Evolutionary conservation across 2,329 filamentous ascomycete genomes (phyloP).

Genomic region (Alternaria sp.): DNA sequence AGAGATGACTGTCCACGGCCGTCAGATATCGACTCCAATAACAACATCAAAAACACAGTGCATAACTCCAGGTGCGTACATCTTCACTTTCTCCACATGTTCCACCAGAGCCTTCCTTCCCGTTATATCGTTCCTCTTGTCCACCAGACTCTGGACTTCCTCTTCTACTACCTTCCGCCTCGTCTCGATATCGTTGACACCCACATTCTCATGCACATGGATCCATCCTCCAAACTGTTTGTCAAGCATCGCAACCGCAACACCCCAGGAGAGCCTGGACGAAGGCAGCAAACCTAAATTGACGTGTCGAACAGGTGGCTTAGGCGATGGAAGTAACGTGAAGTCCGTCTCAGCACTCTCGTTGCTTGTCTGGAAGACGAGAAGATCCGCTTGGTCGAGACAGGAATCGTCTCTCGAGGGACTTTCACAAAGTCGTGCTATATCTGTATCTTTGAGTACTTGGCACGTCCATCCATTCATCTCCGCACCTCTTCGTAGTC

Average conservation of each 20-base stretch:
- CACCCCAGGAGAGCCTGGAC: slow-evolving; percentile 57
- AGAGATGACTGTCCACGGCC: not conserved
- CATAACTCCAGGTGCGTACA: slow-evolving; percentile 66
- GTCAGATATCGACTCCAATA: not conserved
- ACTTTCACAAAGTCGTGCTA: not conserved
- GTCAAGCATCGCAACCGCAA: slow-evolving; percentile 58
- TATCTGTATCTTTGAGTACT: slow-evolving; percentile 6
- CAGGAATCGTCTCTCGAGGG: not conserved
- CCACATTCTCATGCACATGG: slow-evolving; percentile 67
- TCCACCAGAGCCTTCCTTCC: slow-evolving; percentile 49
- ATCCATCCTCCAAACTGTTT: slow-evolving; percentile 58
- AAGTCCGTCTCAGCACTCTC: slow-evolving; percentile 30
- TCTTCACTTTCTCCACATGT: slow-evolving; percentile 62
- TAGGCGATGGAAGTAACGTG: not conserved
- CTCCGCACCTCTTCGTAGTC: slow-evolving; percentile 49
- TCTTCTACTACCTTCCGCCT: slow-evolving; percentile 46
- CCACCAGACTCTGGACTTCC: slow-evolving; percentile 45
- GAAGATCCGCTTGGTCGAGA: slow-evolving; percentile 27
- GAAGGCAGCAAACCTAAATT: slow-evolving; percentile 65
- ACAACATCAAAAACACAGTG: slow-evolving; percentile 66
- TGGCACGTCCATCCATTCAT: slow-evolving; percentile 48
- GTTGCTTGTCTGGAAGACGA: slow-evolving; percentile 53
- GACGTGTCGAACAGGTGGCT: slow-evolving; percentile 59
- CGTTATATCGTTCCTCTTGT: not conserved
- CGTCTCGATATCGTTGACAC: slow-evolving; percentile 36